Percentiles rank a stretch among this genome's conserved stretches.
phyloP scores from a whole-genome alignment of 2,329 filamentous ascomycete genomes.

The Colletotrichum salicis region DNA sequence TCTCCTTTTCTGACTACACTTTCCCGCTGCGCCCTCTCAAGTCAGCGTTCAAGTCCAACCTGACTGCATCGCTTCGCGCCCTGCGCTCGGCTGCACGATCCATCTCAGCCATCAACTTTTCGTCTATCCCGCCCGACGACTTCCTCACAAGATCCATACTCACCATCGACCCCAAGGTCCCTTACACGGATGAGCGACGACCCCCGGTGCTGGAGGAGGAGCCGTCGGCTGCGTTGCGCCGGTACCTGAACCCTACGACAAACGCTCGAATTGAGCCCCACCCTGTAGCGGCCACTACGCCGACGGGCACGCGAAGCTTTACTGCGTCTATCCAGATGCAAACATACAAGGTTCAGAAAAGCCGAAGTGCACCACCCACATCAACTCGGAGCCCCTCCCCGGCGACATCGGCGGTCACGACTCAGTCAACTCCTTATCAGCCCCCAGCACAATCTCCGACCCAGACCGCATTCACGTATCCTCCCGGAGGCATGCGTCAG shows the following conservation, averaged over 20 bases:
- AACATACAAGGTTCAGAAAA: constrained; percentile 71
- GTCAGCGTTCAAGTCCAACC: constrained; percentile 74
- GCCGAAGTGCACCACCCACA: constrained; percentile 50
- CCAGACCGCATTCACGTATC: constrained; percentile 47
- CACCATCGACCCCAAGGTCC: constrained; percentile 73
- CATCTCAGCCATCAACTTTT: constrained; percentile 70
- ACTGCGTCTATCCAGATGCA: constrained; percentile 79
- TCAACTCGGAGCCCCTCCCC: constrained; percentile 46
- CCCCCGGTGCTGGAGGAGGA: constrained; percentile 71
- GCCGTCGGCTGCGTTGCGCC: constrained; percentile 72
- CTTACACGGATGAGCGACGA: constrained; percentile 74
- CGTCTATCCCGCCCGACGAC: constrained; percentile 73
- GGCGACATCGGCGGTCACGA: constrained; percentile 43
- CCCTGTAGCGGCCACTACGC: constrained; percentile 42
- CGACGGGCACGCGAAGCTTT: constrained; percentile 52
- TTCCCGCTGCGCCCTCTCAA: constrained; percentile 61
- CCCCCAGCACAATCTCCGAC: constrained; percentile 46
- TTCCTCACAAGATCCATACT: constrained; percentile 75
- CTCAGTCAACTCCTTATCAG: constrained; percentile 43
- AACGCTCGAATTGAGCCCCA: constrained; percentile 57
- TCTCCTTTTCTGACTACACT: constrained; percentile 43
- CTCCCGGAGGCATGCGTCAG: constrained; percentile 65
- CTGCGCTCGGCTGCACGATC: constrained; percentile 72
- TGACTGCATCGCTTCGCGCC: constrained; percentile 74
- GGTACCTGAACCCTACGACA: constrained; percentile 74